These are phyloP conservation scores for Peterozyma toletana DNA, from an alignment of 805 yeast genomes.

Conservation along the genomic window DNA sequence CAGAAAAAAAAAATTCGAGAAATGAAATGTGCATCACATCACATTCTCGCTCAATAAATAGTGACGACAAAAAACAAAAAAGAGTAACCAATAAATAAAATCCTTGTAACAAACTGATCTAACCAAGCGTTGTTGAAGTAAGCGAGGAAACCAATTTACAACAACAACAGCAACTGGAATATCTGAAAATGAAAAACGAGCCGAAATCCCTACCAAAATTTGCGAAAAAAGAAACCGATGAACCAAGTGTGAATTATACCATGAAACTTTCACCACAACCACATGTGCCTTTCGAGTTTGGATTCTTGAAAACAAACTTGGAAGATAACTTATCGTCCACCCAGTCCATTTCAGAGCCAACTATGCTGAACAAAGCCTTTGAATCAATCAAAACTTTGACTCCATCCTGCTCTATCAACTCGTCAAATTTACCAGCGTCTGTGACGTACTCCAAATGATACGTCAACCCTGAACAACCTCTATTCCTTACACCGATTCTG, in stretches of 20 bases:
- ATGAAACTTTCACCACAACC: slow-evolving; percentile 99
- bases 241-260: slow-evolving; percentile 35
- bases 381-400: slow-evolving; percentile 91
- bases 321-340: slow-evolving; percentile 85
- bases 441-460: slow-evolving; percentile 88
- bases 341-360: slow-evolving; percentile 99
- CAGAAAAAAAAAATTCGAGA: too few relatives aligned
- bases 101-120: too few relatives aligned
- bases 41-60: too few relatives aligned
- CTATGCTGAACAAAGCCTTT: slow-evolving; percentile 90
- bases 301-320: slow-evolving; percentile 88
- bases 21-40: too few relatives aligned
- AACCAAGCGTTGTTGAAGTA: too few relatives aligned
- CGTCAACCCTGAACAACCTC: slow-evolving; percentile 95
- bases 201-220: too few relatives aligned
- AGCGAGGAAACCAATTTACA: too few relatives aligned
- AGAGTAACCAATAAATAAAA: too few relatives aligned
- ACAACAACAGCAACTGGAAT: too few relatives aligned
- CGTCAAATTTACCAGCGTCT: slow-evolving; percentile 92
- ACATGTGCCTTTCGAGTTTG: slow-evolving; percentile 96
- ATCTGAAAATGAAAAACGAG: too few relatives aligned
- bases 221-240: too few relatives aligned
- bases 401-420: slow-evolving; percentile 87
- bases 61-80: too few relatives aligned
- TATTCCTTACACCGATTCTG: slow-evolving; percentile 87